Conservation (phyloP, 164 flowering plant species). For the Magnolia changhungtana region DNA sequence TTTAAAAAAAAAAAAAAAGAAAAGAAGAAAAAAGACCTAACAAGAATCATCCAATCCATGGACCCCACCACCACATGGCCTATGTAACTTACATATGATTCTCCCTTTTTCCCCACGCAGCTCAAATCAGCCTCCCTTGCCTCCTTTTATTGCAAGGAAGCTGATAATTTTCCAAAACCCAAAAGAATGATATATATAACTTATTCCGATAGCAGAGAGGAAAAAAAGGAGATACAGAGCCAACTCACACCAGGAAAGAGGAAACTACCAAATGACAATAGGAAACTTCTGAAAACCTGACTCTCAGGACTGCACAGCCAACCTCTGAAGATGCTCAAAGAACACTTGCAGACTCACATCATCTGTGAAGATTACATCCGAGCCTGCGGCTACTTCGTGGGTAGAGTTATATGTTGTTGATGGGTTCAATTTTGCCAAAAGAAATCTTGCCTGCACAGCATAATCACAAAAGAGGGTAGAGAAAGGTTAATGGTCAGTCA, state of each 20-base stretch:
- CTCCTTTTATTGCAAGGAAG: conserved; percentile 12
- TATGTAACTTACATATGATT: neutral
- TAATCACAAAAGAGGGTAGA: neutral
- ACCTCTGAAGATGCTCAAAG: conserved; percentile 89
- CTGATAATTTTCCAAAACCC: conserved; percentile 9
- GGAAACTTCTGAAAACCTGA: neutral
- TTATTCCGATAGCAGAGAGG: neutral
- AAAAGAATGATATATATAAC: conserved; percentile 14
- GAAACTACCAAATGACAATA: neutral
- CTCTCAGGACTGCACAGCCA: conserved; percentile 82
- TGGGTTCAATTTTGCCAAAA: conserved; percentile 87
- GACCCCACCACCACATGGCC: neutral
- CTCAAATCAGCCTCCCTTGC: conserved; percentile 8
- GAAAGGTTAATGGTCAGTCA: neutral
- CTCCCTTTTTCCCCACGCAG: conserved; percentile 7
- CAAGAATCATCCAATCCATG: neutral
- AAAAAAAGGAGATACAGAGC: neutral
- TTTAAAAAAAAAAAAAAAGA: neutral
- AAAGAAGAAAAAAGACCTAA: neutral
- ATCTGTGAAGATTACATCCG: conserved; percentile 91
- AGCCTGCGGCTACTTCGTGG: conserved; percentile 67
- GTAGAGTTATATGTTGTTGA: conserved; percentile 80
- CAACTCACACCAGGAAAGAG: neutral
- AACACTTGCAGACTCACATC: conserved; percentile 96
- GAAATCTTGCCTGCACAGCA: conserved; percentile 68